phyloP scores from a whole-genome alignment of 2,329 filamentous ascomycete genomes.

The Mollisiaceae sp. region DNA sequence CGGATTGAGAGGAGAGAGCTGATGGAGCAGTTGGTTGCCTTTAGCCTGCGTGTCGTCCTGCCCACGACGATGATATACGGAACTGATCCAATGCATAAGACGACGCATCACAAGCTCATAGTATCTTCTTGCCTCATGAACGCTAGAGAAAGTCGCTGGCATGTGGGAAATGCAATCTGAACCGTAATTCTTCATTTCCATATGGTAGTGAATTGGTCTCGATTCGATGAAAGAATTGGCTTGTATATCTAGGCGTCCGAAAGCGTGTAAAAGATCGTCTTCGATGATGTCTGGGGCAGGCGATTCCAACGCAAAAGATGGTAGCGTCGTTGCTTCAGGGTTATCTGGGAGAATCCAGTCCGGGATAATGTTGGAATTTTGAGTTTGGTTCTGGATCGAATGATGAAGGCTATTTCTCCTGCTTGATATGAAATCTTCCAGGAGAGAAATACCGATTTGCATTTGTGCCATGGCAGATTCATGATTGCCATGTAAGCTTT shows the following conservation, averaged over 20 bases:
- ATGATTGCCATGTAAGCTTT: slow-evolving; percentile 27
- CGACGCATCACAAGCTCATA: slow-evolving; percentile 25
- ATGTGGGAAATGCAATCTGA: slow-evolving; percentile 18
- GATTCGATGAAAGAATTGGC: slow-evolving; percentile 55
- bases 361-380: background rate
- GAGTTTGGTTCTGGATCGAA: background rate
- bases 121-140: slow-evolving; percentile 22
- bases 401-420: slow-evolving; percentile 32
- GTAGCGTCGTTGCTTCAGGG: background rate
- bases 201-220: slow-evolving; percentile 13
- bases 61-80: background rate
- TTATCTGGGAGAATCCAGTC: background rate
- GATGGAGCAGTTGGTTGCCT: background rate
- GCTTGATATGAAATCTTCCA: slow-evolving; percentile 36
- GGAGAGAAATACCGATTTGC: slow-evolving; percentile 22
- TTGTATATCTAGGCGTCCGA: slow-evolving; percentile 64
- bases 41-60: background rate
- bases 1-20: background rate
- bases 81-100: slow-evolving; percentile 19
- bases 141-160: slow-evolving; percentile 19
- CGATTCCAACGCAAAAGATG: slow-evolving; percentile 17
- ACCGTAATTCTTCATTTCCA: slow-evolving; percentile 19
- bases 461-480: slow-evolving; percentile 25
- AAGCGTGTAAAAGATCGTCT: slow-evolving; percentile 64
- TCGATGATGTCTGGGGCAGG: slow-evolving; percentile 43